Base-by-base conservation (phyloP, 1,284 basidiomycete genomes). In the Rhodotorula sp. region DNA sequence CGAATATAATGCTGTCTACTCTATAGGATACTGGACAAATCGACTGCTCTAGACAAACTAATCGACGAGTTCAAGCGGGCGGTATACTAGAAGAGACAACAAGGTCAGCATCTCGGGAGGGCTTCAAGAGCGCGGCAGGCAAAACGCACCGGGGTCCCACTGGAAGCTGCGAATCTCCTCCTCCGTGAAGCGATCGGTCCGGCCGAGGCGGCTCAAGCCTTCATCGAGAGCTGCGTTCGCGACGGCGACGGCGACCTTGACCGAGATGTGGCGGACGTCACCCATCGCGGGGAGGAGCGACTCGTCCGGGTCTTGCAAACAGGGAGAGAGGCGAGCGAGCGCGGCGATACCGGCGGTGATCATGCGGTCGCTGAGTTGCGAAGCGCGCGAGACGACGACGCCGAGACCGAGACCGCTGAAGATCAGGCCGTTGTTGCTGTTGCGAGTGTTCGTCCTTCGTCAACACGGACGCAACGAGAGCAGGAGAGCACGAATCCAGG, bases 241-340 rank as follows among this genome's bases (percentile, higher is more conserved):
- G 16, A 93, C 91, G 0, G 90, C 90, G 1, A 91, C 85, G 0
- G 89, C 90, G 10, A 93, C 86, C 79, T 91, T 89, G 72, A 89
- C 87, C 80, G 90, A 91, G 52, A 91, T 87, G 10, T 79, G 79
- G 0, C 89, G 88, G 0, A 90, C 87, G 71, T 89, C 87, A 14
- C 82, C 84, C 59, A 93, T 89, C 76, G 90, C 88, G 1, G 90
- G 88, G n/a, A 93, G 83, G 20, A 90, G 84, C 1, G 87, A 69
- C 62, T 69, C 86, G 77, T 88, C 86, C 0, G 87, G 86, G 78
- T 90, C 86, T 26, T 84, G 83, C 60, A 89, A 84, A 1, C 91
- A 90, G 1, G 91, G 91, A 0, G 91, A 87, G 61, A 93, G 87
- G 20, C 86, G 83, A 0, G 91, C 90, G 59, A 93, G 87, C 21